Percentiles rank a stretch among this genome's conserved stretches.
phyloP scores from a whole-genome alignment of 192 early-diverging fungal species.

The Coemansia sp. region DNA sequence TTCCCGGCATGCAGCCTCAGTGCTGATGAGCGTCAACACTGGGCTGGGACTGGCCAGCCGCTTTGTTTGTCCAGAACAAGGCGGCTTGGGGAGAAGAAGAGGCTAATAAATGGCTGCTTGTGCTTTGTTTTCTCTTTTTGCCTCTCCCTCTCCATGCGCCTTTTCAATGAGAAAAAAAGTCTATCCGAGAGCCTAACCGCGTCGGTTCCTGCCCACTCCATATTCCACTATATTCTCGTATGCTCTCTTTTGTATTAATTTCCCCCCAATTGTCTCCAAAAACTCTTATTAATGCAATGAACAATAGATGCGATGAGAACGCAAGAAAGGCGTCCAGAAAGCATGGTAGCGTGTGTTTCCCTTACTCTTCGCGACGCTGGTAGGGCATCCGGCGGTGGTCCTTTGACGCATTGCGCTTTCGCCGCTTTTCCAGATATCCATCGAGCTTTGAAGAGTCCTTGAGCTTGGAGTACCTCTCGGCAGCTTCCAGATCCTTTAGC shows the following conservation, averaged over 20 bases:
- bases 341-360: neutral
- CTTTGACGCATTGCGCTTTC: conserved; percentile 91
- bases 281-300: neutral
- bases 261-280: too few relatives aligned
- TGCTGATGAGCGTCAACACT: neutral
- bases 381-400: conserved; percentile 73
- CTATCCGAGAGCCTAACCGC: too few relatives aligned
- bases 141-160: too few relatives aligned
- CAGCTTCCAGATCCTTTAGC: conserved; percentile 75
- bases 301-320: neutral
- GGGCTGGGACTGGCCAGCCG: too few relatives aligned
- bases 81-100: too few relatives aligned
- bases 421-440: conserved; percentile 84
- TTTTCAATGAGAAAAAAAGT: too few relatives aligned
- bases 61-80: too few relatives aligned
- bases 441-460: conserved; percentile 75
- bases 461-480: conserved; percentile 82
- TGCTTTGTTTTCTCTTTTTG: too few relatives aligned
- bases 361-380: conserved; percentile 47
- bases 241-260: too few relatives aligned
- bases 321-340: neutral
- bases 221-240: too few relatives aligned
- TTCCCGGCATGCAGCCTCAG: neutral
- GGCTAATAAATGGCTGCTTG: too few relatives aligned
- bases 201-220: too few relatives aligned